These are phyloP conservation scores for Breviolum minutum DNA, from an alignment of 73 alveolate species.

Conservation along the genomic window DNA sequence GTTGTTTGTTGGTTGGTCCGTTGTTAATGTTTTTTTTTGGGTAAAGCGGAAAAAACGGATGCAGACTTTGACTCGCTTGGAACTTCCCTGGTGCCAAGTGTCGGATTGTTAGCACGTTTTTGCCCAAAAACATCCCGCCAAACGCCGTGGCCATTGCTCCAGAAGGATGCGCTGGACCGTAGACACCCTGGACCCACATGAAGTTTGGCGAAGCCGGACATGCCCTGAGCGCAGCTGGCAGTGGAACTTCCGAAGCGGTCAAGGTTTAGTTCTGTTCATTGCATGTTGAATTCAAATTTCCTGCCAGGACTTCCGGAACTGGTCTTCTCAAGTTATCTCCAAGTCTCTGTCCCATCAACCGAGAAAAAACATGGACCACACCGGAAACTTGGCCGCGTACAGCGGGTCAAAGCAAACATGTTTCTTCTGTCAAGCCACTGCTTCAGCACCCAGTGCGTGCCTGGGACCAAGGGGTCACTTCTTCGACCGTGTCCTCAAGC, in stretches of 20 bases:
- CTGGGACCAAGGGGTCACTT: conserved; percentile 79
- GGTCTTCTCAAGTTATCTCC: no score
- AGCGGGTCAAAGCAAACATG: background rate
- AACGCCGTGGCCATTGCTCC: conserved; percentile 48
- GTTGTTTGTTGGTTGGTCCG: no score
- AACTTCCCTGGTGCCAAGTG: background rate
- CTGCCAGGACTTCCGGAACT: background rate
- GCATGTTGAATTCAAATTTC: no score
- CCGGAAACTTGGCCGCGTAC: no score
- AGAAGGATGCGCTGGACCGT: conserved; percentile 62
- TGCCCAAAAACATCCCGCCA: conserved; percentile 83
- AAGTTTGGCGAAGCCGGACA: conserved; percentile 44
- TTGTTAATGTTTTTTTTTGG: no score
- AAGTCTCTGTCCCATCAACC: no score
- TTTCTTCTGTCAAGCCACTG: conserved; percentile 2
- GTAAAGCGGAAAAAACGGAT: no score
- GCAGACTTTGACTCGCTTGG: no score
- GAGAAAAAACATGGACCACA: background rate
- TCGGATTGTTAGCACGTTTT: conserved; percentile 60
- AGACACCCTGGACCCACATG: conserved; percentile 88
- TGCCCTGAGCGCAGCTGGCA: background rate
- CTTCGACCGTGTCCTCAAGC: conserved; percentile 63
- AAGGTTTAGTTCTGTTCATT: no score
- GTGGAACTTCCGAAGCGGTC: no score
- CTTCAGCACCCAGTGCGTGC: conserved; percentile 76